Evolutionary conservation across 441 rosid species (phyloP).

Genomic region (Theobroma grandiflorum): DNA sequence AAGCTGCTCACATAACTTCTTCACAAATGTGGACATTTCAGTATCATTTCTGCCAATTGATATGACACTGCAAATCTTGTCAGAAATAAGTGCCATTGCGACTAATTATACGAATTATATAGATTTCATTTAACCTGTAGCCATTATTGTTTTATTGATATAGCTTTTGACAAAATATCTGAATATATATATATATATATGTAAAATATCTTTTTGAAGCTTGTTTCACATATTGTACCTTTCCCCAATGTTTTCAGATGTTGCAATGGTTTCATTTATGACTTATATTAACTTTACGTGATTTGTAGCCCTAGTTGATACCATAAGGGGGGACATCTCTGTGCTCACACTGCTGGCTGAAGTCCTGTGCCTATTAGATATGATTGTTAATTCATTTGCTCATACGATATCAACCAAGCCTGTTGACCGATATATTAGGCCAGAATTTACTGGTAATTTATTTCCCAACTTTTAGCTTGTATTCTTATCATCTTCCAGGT

Average conservation of each 20-base stretch:
- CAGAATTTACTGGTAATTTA: slow-evolving; percentile 79
- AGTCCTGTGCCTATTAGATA: slow-evolving; percentile 92
- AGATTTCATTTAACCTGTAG: slow-evolving; percentile 3
- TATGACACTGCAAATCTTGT: slow-evolving; percentile 18
- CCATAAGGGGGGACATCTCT: slow-evolving; percentile 80
- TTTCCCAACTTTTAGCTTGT: slow-evolving; percentile 25
- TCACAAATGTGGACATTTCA: background rate
- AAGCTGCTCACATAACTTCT: background rate
- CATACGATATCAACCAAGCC: slow-evolving; percentile 90
- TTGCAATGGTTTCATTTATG: slow-evolving; percentile 18
- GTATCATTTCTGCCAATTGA: background rate
- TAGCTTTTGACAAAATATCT: background rate
- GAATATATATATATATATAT: too few relatives aligned
- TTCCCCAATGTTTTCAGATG: background rate
- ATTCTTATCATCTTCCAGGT: slow-evolving; percentile 26
- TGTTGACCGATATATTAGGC: slow-evolving; percentile 83
- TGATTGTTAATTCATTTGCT: slow-evolving; percentile 98
- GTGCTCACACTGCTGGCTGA: slow-evolving; percentile 89
- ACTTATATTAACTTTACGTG: slow-evolving; percentile 20
- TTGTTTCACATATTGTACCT: background rate
- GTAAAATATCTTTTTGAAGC: background rate
- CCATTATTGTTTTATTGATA: slow-evolving; percentile 2
- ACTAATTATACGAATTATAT: slow-evolving; percentile 9
- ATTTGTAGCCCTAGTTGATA: slow-evolving; percentile 80
- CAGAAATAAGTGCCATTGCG: background rate